Evolutionary conservation across 108 stramenopile genomes (phyloP).

Genomic region (Aurantiochytrium sp.): DNA sequence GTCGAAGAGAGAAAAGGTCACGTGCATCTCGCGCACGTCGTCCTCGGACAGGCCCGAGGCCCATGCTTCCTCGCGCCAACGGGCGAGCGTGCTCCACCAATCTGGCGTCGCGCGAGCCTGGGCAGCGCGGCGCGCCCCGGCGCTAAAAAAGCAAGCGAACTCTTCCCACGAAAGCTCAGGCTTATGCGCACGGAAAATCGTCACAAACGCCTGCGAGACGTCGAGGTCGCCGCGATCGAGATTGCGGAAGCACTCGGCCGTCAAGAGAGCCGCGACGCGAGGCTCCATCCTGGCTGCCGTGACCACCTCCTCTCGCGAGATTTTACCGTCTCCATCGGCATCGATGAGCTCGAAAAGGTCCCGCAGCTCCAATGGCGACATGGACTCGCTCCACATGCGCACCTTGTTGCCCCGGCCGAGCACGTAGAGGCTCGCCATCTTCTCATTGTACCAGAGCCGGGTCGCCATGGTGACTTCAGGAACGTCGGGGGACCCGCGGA

Average conservation of each 20-base stretch:
- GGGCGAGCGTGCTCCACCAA: not conserved
- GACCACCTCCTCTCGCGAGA: not conserved
- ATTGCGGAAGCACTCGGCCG: not conserved
- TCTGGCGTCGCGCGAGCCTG: not conserved
- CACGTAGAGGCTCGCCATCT: not conserved
- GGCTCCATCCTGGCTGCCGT: not conserved
- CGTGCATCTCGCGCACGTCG: not conserved
- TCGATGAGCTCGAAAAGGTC: conserved; percentile 22
- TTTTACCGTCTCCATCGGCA: conserved; percentile 4
- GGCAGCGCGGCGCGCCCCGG: not conserved
- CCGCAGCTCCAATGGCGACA: not conserved
- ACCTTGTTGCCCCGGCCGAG: not conserved
- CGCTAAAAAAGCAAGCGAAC: not conserved
- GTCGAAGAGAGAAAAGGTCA: not conserved
- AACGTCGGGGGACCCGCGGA: not conserved
- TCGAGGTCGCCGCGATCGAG: not conserved
- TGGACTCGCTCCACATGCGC: not conserved
- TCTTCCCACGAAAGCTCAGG: not conserved
- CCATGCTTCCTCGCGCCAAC: not conserved
- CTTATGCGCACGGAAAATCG: not conserved
- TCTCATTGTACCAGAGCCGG: not conserved
- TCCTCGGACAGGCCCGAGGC: not conserved
- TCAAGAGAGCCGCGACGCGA: not conserved
- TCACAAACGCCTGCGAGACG: not conserved
- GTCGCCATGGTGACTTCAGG: not conserved